A percentile compares a stretch with the other conserved stretches of the same genome.
Evolutionary conservation across 106 monocot genomes (phyloP).

Genomic region (Phalaenopsis aphrodite): DNA sequence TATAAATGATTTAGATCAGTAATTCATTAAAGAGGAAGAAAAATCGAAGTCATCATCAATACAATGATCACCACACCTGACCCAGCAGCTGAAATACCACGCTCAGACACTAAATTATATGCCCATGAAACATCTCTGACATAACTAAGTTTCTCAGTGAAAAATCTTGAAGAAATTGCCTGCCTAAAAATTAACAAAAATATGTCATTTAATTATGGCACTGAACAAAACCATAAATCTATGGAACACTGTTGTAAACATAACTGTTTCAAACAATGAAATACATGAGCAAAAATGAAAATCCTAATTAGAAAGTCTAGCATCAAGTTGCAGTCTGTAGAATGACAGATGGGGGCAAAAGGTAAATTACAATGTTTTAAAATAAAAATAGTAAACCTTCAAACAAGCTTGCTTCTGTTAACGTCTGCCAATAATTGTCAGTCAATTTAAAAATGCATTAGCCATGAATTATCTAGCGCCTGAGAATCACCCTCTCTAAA

Average conservation of each 20-base stretch:
- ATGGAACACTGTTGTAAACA: not conserved
- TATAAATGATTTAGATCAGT: not conserved
- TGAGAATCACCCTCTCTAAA: not conserved
- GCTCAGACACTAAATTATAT: slow-evolving; percentile 14
- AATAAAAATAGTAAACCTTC: not conserved
- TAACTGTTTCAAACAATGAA: not conserved
- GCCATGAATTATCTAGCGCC: not conserved
- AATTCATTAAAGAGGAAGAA: not conserved
- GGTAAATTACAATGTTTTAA: not conserved
- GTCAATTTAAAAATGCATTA: not conserved
- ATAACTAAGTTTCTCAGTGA: slow-evolving; percentile 1
- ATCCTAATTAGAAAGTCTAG: not conserved
- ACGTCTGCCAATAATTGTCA: not conserved
- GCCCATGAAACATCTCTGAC: slow-evolving; percentile 17
- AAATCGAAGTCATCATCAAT: not conserved
- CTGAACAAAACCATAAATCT: not conserved
- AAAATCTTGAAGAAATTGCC: slow-evolving; percentile 1
- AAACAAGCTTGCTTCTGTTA: not conserved
- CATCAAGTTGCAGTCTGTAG: not conserved
- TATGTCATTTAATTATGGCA: not conserved
- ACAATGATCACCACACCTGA: slow-evolving; percentile 7
- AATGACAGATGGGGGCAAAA: not conserved
- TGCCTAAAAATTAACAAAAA: not conserved
- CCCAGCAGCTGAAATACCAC: slow-evolving; percentile 24
- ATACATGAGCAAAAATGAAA: not conserved